Evolutionary conservation across 2,329 filamentous ascomycete species (phyloP).

Genomic region (Phaeoacremonium minimum): DNA sequence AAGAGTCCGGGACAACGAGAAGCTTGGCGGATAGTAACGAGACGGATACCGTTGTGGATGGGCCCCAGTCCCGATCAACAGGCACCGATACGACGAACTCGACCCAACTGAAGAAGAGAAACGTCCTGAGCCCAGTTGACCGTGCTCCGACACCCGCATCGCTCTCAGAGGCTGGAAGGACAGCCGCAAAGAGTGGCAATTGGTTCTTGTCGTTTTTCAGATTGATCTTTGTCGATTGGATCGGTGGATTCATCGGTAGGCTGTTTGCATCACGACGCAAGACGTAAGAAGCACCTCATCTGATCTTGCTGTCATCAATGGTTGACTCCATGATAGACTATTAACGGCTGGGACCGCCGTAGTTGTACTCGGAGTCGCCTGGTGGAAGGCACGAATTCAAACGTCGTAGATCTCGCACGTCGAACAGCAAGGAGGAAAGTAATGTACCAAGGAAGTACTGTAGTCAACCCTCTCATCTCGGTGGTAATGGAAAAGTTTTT

Average conservation of each 20-base stretch:
- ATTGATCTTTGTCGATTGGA: slow-evolving; percentile 11
- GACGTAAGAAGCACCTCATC: slow-evolving; percentile 9
- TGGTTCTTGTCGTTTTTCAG: slow-evolving; percentile 13
- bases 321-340: slow-evolving; percentile 11
- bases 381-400: too few species aligned
- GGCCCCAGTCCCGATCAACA: too few species aligned
- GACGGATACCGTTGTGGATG: neutral
- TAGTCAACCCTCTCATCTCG: too few species aligned
- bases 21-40: neutral
- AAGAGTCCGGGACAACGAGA: neutral
- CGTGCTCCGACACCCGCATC: slow-evolving; percentile 6
- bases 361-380: slow-evolving; percentile 6
- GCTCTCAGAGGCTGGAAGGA: slow-evolving; percentile 6
- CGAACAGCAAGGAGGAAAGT: too few species aligned
- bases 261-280: slow-evolving; percentile 9
- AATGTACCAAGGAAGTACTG: too few species aligned
- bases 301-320: slow-evolving; percentile 5
- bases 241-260: slow-evolving; percentile 9
- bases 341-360: slow-evolving; percentile 8
- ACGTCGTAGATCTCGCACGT: too few species aligned
- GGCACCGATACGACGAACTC: too few species aligned
- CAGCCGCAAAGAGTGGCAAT: slow-evolving; percentile 10
- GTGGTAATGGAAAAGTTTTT: too few species aligned
- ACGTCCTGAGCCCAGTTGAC: slow-evolving; percentile 3
- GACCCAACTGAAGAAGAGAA: slow-evolving; percentile 7